A percentile compares a stretch with the other conserved stretches of the same genome.
phyloP scores from a whole-genome alignment of 164 flowering plant species.

The Piper betle region DNA sequence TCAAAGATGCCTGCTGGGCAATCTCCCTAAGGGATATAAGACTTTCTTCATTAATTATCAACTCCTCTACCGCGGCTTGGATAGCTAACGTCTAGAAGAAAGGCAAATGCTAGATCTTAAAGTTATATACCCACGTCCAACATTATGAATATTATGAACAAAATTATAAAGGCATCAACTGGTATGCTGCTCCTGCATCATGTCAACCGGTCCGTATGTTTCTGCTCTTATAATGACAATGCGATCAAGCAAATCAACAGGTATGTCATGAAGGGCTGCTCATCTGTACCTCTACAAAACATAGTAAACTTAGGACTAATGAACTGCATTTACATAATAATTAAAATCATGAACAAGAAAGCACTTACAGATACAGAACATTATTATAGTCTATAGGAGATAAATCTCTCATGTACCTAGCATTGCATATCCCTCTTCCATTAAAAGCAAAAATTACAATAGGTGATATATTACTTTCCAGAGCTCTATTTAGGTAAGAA shows the following conservation, averaged over 20 bases:
- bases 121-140: neutral
- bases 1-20: slow-evolving; percentile 66
- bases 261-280: slow-evolving; percentile 89
- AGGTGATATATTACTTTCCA: slow-evolving; percentile 87
- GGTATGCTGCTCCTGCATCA: slow-evolving; percentile 62
- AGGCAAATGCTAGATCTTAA: neutral
- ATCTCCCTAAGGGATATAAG: slow-evolving; percentile 78
- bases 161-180: neutral
- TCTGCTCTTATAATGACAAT: slow-evolving; percentile 76
- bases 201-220: slow-evolving; percentile 77
- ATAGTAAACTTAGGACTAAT: neutral
- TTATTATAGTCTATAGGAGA: neutral
- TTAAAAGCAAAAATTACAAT: slow-evolving; percentile 94
- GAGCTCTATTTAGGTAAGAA: slow-evolving; percentile 77
- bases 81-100: slow-evolving; percentile 69
- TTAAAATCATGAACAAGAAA: neutral
- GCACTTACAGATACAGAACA: neutral
- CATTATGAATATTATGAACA: neutral
- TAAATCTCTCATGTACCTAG: slow-evolving; percentile 36
- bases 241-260: slow-evolving; percentile 88
- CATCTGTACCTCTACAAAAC: slow-evolving; percentile 81
- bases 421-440: slow-evolving; percentile 74
- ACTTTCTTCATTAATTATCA: slow-evolving; percentile 77
- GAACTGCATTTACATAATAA: neutral
- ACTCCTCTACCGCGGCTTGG: slow-evolving; percentile 85